Conservation (phyloP, 345 rosid species). For the Eucalyptus microcorys region DNA sequence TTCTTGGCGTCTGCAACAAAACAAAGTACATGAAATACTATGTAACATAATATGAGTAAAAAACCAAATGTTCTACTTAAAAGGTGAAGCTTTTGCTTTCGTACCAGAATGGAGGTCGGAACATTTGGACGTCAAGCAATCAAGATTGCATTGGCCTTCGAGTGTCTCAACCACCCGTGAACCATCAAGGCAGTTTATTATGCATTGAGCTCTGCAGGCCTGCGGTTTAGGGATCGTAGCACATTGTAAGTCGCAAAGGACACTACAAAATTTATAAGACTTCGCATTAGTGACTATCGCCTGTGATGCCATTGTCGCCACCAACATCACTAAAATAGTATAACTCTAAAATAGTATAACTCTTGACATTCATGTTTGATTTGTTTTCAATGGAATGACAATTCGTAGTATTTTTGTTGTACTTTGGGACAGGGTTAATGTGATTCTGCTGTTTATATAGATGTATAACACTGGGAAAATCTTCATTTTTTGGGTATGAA, state of each 20-base stretch:
- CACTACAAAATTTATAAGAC: too few species aligned
- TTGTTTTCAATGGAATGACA: not conserved
- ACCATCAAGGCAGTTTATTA: not conserved
- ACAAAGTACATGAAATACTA: not conserved
- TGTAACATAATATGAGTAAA: not conserved
- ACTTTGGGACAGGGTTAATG: not conserved
- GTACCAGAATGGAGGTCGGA: not conserved
- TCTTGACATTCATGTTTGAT: not conserved
- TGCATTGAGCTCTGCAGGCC: not conserved
- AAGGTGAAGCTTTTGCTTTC: not conserved
- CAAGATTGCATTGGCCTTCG: not conserved
- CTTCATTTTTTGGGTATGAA: not conserved
- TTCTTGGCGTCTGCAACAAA: not conserved
- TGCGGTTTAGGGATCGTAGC: not conserved
- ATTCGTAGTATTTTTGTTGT: not conserved
- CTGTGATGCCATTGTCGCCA: not conserved
- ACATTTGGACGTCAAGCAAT: not conserved
- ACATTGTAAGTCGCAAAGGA: not conserved
- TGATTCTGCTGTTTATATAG: not conserved
- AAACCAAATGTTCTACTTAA: not conserved
- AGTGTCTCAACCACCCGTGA: not conserved
- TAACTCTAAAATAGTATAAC: not conserved
- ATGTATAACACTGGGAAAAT: not conserved
- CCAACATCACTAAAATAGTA: too few species aligned
- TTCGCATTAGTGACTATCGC: not conserved